phyloP scores from a whole-genome alignment of 139 green algal species.

The Ettlia oleoabundans region DNA sequence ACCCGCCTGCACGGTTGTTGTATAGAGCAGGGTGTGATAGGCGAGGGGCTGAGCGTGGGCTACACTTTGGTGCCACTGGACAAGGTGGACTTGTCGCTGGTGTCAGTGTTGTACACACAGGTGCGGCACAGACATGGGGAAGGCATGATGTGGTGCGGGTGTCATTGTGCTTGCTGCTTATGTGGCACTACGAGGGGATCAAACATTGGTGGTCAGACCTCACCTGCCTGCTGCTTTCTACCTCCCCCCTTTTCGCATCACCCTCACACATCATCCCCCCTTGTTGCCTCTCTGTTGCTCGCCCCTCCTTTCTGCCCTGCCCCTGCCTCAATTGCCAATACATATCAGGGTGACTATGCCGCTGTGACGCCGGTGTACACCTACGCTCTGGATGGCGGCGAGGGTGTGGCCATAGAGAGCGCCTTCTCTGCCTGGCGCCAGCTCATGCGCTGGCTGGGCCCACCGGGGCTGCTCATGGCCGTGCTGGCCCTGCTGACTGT shows the following conservation, averaged over 20 bases:
- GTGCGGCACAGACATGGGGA: slow-evolving; percentile 81
- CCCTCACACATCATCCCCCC: background rate
- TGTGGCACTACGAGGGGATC: too few relatives aligned
- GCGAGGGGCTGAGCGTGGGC: slow-evolving; percentile 38
- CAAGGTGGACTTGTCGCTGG: slow-evolving; percentile 77
- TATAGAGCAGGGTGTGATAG: slow-evolving; percentile 28
- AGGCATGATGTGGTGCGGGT: background rate
- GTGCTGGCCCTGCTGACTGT: slow-evolving; percentile 65
- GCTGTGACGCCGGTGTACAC: slow-evolving; percentile 80
- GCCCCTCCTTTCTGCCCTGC: too few relatives aligned
- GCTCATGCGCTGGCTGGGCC: slow-evolving; percentile 70
- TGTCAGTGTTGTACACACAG: slow-evolving; percentile 75
- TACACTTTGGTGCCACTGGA: slow-evolving; percentile 75
- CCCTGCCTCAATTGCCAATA: background rate
- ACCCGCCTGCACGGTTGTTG: background rate
- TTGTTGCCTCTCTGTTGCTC: too few relatives aligned
- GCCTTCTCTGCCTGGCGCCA: slow-evolving; percentile 74
- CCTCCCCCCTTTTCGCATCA: background rate
- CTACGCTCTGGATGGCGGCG: slow-evolving; percentile 55
- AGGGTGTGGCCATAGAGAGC: slow-evolving; percentile 14
- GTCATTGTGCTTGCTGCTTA: background rate
- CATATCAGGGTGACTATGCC: slow-evolving; percentile 86
- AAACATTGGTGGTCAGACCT: slow-evolving; percentile 44
- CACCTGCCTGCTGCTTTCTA: background rate
- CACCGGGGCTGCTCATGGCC: slow-evolving; percentile 71